Evolutionary conservation across 2,329 filamentous ascomycete species (phyloP).

Genomic region (Monilinia fructicola): DNA sequence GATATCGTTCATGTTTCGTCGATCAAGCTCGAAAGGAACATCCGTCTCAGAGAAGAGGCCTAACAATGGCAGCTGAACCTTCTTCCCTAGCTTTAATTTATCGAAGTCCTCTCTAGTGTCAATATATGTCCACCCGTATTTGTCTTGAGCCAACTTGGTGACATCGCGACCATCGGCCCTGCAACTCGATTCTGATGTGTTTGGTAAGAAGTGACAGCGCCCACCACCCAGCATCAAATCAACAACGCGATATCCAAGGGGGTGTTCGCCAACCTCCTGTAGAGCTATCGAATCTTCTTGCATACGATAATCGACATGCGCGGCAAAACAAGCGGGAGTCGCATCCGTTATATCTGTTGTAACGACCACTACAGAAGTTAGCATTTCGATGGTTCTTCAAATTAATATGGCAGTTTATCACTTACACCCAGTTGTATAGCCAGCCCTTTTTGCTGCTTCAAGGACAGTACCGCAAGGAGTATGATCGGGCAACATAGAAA

Average conservation of each 20-base stretch:
- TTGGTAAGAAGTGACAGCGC: conserved; percentile 88
- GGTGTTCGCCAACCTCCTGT: conserved; percentile 86
- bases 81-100: conserved; percentile 63
- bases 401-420: neutral
- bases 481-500: conserved; percentile 81
- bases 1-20: conserved; percentile 70
- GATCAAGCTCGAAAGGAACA: conserved; percentile 92
- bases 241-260: conserved; percentile 77
- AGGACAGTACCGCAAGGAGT: conserved; percentile 87
- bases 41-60: conserved; percentile 81
- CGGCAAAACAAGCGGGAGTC: conserved; percentile 91
- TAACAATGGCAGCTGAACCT: conserved; percentile 69
- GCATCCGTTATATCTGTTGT: conserved; percentile 95
- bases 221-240: conserved; percentile 94
- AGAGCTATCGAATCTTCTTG: conserved; percentile 90
- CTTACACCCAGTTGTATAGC: conserved; percentile 75
- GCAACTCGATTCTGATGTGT: conserved; percentile 77
- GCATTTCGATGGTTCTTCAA: neutral
- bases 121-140: conserved; percentile 78
- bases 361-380: conserved; percentile 63
- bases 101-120: conserved; percentile 74
- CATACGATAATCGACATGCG: conserved; percentile 75
- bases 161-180: conserved; percentile 77
- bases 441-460: conserved; percentile 88
- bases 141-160: conserved; percentile 67